Percentiles rank a stretch among this genome's conserved stretches.
Conservation (phyloP, 495 filamentous ascomycete species). For the Penicillium taxi region DNA sequence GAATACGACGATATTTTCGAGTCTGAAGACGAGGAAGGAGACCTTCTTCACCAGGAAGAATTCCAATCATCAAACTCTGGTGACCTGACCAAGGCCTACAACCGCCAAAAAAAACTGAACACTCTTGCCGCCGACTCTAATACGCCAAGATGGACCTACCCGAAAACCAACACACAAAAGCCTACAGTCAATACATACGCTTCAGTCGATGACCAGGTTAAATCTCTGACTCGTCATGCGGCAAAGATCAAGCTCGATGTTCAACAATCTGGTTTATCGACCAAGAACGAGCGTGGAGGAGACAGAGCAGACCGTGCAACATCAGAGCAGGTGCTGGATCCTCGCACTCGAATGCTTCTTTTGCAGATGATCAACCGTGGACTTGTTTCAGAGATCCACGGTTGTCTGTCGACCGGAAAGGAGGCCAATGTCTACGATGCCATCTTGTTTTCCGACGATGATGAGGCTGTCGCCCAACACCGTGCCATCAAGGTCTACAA, state of each 20-base stretch:
- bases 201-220: conserved; percentile 79
- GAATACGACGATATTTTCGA: conserved; percentile 49
- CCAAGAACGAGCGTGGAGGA: conserved; percentile 41
- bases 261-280: conserved; percentile 45
- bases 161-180: conserved; percentile 78
- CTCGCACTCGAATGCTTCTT: conserved; percentile 87
- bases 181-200: conserved; percentile 71
- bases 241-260: conserved; percentile 81
- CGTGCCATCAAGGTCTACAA: conserved; percentile 98
- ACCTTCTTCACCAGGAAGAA: conserved; percentile 53
- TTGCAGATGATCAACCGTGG: conserved; percentile 88
- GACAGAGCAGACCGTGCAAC: conserved; percentile 93
- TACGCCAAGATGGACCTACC: conserved; percentile 47
- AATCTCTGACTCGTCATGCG: conserved; percentile 74
- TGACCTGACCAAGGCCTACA: conserved; percentile 85
- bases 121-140: conserved; percentile 50
- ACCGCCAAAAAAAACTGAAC: conserved; percentile 64
- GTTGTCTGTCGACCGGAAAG: conserved; percentile 89
- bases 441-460: conserved; percentile 43
- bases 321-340: conserved; percentile 86
- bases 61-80: conserved; percentile 49
- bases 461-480: conserved; percentile 42
- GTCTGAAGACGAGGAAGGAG: conserved; percentile 47
- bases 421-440: conserved; percentile 96
- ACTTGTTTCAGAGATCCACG: conserved; percentile 75